These are phyloP conservation scores for Nannizziopsis barbatae DNA, from an alignment of 2,329 filamentous ascomycete genomes.

Conservation along the genomic window DNA sequence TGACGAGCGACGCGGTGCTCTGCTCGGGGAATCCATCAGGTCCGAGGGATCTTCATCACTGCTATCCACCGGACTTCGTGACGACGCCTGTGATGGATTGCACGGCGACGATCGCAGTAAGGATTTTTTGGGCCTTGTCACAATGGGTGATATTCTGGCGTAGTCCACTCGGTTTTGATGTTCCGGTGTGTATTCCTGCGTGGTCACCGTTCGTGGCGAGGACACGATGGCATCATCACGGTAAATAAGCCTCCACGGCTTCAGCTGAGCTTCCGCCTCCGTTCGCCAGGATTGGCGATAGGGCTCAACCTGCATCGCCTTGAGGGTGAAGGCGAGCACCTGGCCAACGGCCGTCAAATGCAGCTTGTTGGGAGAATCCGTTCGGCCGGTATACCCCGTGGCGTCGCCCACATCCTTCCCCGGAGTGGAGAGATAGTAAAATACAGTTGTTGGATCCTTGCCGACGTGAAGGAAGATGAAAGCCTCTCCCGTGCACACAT, in stretches of 20 bases:
- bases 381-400: slow-evolving; percentile 16
- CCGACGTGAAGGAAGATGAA: slow-evolving; percentile 35
- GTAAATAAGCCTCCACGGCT: slow-evolving; percentile 20
- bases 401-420: slow-evolving; percentile 22
- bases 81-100: not conserved
- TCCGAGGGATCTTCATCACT: slow-evolving; percentile 4
- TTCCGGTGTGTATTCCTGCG: slow-evolving; percentile 11
- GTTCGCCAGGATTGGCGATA: slow-evolving; percentile 17
- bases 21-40: slow-evolving; percentile 12
- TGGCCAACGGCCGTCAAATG: slow-evolving; percentile 26
- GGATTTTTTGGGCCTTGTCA: slow-evolving; percentile 9
- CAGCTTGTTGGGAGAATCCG: slow-evolving; percentile 16
- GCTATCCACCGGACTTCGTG: slow-evolving; percentile 1
- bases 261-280: slow-evolving; percentile 13
- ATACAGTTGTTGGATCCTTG: slow-evolving; percentile 22
- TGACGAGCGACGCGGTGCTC: slow-evolving; percentile 8
- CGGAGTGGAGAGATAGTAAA: slow-evolving; percentile 27
- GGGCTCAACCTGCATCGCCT: slow-evolving; percentile 17
- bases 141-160: slow-evolving; percentile 8
- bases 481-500: slow-evolving; percentile 35
- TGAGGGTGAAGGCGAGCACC: slow-evolving; percentile 24
- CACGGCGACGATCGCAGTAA: not conserved
- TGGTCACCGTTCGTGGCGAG: not conserved
- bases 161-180: not conserved
- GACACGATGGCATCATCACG: slow-evolving; percentile 13